phyloP scores from a whole-genome alignment of 208 protist genomes.

The Leishmania gerbilli region DNA sequence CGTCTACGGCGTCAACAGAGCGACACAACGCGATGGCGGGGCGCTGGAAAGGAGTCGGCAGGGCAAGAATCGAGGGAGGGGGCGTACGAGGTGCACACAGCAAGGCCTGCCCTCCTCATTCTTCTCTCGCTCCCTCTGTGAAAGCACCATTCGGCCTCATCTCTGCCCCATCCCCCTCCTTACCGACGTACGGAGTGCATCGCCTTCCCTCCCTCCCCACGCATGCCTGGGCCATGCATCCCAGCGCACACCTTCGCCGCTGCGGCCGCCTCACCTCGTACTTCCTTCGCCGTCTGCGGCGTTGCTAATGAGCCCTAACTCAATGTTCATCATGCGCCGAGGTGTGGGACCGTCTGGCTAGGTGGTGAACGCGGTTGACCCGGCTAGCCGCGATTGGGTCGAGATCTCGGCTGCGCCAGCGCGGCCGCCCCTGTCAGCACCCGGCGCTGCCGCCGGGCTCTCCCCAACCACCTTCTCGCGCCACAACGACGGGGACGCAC shows the following conservation, averaged over 20 bases:
- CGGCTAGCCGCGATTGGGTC: neutral
- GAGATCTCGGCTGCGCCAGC: neutral
- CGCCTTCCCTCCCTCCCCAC: neutral
- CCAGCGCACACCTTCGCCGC: neutral
- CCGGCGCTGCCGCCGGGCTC: neutral
- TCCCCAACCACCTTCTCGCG: slow-evolving; percentile 35
- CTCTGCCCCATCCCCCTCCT: neutral
- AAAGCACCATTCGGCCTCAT: neutral
- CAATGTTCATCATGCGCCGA: neutral
- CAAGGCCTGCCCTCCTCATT: neutral
- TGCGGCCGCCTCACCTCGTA: too few relatives aligned
- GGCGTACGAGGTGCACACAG: neutral
- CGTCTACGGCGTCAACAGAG: neutral
- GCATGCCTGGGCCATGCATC: neutral
- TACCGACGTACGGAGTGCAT: neutral
- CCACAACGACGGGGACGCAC: slow-evolving; percentile 75
- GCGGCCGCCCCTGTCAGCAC: neutral
- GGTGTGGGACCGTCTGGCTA: neutral
- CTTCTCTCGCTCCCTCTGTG: neutral
- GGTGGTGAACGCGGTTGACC: neutral
- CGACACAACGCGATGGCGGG: neutral
- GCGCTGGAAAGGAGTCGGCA: neutral
- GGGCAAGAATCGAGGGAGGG: neutral
- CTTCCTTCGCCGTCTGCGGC: neutral
- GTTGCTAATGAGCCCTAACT: neutral